A percentile compares a stretch with the other conserved stretches of the same genome.
Evolutionary conservation across 768 basidiomycete species (phyloP).

Genomic region (Kwoniella bestiolae): DNA sequence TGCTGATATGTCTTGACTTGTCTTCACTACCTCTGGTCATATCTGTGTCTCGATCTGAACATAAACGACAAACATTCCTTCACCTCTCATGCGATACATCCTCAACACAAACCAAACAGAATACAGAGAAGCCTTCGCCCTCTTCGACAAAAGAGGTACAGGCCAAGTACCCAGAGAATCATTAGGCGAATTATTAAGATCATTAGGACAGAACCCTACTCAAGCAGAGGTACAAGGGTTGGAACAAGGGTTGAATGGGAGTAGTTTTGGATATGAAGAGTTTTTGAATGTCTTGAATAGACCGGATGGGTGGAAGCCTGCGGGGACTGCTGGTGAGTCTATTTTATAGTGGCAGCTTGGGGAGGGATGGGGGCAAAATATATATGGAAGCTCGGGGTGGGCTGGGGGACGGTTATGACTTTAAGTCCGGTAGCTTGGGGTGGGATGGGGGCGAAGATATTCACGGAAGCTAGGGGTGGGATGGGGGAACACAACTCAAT

Average conservation of each 20-base stretch:
- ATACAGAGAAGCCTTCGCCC: slow-evolving; percentile 95
- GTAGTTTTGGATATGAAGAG: slow-evolving; percentile 73
- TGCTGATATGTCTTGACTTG: no score
- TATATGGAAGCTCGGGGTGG: neutral
- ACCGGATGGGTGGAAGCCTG: slow-evolving; percentile 95
- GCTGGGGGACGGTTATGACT: neutral
- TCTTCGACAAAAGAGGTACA: slow-evolving; percentile 96
- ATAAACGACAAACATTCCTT: no score
- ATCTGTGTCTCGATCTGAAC: no score
- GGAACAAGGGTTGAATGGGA: slow-evolving; percentile 64
- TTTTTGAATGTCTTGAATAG: slow-evolving; percentile 91
- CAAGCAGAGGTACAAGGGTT: slow-evolving; percentile 94
- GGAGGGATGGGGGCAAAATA: neutral
- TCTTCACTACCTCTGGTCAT: neutral
- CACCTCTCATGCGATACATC: no score
- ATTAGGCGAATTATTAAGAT: slow-evolving; percentile 88
- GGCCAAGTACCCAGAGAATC: slow-evolving; percentile 85
- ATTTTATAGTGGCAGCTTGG: neutral
- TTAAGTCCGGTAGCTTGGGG: slow-evolving; percentile 10
- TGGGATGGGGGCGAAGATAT: neutral
- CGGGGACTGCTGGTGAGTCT: slow-evolving; percentile 84
- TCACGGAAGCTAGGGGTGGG: no score
- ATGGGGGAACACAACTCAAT: neutral
- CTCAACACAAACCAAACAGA: no score
- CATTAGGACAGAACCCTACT: slow-evolving; percentile 98